Percentiles rank a stretch among this genome's conserved stretches.
These are phyloP conservation scores for Simplicillium aogashimaense DNA, from an alignment of 2,329 filamentous ascomycete genomes.

Conservation along the genomic window DNA sequence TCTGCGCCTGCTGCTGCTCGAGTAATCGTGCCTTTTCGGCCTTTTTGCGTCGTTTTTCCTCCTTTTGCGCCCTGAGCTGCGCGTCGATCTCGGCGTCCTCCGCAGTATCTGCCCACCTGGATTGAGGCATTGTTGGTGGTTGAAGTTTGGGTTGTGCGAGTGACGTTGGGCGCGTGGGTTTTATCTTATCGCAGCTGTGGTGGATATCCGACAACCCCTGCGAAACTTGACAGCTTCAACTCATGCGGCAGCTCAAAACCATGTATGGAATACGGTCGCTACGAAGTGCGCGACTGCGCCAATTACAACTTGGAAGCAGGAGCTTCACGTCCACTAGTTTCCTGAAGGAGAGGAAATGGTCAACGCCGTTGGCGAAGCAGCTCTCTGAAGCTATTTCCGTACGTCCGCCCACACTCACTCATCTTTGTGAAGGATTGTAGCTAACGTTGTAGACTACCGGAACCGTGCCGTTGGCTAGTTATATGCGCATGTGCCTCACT, in stretches of 20 bases:
- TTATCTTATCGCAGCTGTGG: too few relatives aligned
- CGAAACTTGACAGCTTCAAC: too few relatives aligned
- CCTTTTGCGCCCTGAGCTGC: conserved; percentile 69
- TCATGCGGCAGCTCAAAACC: too few relatives aligned
- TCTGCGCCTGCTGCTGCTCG: conserved; percentile 24
- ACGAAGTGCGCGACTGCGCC: conserved; percentile 1
- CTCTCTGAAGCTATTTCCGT: conserved; percentile 82
- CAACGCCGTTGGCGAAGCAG: conserved; percentile 82
- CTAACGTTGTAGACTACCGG: conserved; percentile 55
- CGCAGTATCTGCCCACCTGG: conserved; percentile 80
- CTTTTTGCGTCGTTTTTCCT: conserved; percentile 78
- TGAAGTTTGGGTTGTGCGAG: conserved; percentile 8
- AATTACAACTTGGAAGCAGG: background rate
- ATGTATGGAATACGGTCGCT: too few relatives aligned
- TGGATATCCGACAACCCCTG: too few relatives aligned
- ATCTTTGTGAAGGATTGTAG: background rate
- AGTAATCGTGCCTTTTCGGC: conserved; percentile 67
- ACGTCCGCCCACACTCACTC: conserved; percentile 11
- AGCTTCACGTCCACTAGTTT: conserved; percentile 14
- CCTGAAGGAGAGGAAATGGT: conserved; percentile 58
- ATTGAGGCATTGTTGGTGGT: conserved; percentile 57
- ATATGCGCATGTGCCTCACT: conserved; percentile 98
- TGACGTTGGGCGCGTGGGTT: background rate
- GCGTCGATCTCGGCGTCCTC: conserved; percentile 69
- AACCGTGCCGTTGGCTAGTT: conserved; percentile 82